These are phyloP conservation scores for Funneliformis geosporum DNA, from an alignment of 192 early-diverging fungal genomes.

Conservation along the genomic window DNA sequence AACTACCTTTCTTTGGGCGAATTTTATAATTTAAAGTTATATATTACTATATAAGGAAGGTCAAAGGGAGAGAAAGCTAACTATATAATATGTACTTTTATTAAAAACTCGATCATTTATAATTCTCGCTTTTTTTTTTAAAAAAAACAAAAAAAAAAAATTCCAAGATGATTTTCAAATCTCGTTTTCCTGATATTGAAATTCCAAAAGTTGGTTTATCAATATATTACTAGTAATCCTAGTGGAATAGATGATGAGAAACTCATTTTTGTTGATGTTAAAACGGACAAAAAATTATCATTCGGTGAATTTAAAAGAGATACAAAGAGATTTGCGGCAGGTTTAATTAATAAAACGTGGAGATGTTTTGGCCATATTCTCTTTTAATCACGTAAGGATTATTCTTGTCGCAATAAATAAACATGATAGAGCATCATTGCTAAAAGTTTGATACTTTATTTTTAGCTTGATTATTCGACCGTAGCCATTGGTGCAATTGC, in stretches of 20 bases:
- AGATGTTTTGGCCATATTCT: constrained; percentile 68
- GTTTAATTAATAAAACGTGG: constrained; percentile 58
- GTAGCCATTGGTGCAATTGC: constrained; percentile 42
- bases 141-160: too few relatives aligned
- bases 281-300: constrained; percentile 37
- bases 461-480: constrained; percentile 39
- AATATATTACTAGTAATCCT: constrained; percentile 44
- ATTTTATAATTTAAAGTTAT: too few relatives aligned
- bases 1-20: too few relatives aligned
- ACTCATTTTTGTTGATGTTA: constrained; percentile 48
- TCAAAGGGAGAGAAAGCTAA: too few relatives aligned
- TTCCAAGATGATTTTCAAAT: constrained; percentile 50
- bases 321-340: constrained; percentile 44
- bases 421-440: background rate
- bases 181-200: constrained; percentile 37
- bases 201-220: constrained; percentile 48
- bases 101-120: too few relatives aligned
- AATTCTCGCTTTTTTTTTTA: too few relatives aligned
- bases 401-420: background rate
- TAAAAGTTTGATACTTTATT: background rate
- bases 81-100: too few relatives aligned
- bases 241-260: constrained; percentile 42
- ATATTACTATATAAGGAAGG: too few relatives aligned
- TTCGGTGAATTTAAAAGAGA: constrained; percentile 45
- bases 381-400: constrained; percentile 63